Base-by-base conservation (phyloP, 2,329 filamentous ascomycete species). In the Xylariaceae sp. region DNA sequence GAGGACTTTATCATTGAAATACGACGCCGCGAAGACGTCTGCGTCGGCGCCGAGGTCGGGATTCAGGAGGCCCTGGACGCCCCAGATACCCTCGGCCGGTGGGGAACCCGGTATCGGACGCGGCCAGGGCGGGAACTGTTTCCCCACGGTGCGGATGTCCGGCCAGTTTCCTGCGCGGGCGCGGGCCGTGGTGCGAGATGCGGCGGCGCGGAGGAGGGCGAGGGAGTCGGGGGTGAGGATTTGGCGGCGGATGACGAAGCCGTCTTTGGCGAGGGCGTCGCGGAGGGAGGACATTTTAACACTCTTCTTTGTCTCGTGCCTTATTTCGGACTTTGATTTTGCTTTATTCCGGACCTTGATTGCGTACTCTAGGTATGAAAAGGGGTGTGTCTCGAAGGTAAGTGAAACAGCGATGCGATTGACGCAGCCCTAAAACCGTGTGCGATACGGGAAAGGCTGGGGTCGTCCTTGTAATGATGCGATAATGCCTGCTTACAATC, bases 121-220 rank as follows among this genome's bases (percentile, higher is more conserved):
- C 3, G 82, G 78, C 91, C 91, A 96, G 0, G 92, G 92, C 0
- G 91, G 92, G 76, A 96, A 96, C 74, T 96, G 91, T 74, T 95
- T 95, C 56, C 89, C 89, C 2, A 94, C 83, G 0, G 89, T 93
- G 64, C 91, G 88, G 69, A 95, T 86, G 74, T 88, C 82, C 2
- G 89, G 89, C 91, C 91, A 96, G 63, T 80, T 70, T 44, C 90
- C 90, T n/a, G 77, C 67, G 63, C 89, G 85, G 48, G 89, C 88
- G 48, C 84, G 76, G 2, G 75, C 70, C 17, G 85, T 84, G n/a
- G 58, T 59, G 44, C 61, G 56, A 1, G 76, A 70, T 54, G 85
- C 83, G 48, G 86, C 86, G 56, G 72, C 70, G 67, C 86, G 87
- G 63, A 93, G 84, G 17, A 75, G 68, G 23, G 76, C 62, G 50